These are phyloP conservation scores for Singerocomus inundabilis DNA, from an alignment of 1,284 basidiomycete genomes.

Conservation along the genomic window DNA sequence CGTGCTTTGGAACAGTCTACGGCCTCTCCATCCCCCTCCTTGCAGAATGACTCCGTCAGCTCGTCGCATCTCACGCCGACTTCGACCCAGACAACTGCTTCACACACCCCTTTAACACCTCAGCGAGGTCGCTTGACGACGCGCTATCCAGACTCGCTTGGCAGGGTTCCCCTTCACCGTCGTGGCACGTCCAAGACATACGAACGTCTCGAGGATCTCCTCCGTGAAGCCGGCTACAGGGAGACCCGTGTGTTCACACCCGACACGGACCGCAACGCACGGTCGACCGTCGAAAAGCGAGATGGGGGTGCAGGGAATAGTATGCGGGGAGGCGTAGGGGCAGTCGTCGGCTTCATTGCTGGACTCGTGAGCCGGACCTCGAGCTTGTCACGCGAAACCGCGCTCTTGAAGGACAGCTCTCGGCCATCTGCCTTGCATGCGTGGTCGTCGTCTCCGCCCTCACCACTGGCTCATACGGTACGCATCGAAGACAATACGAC, in stretches of 20 bases:
- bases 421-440: conserved; percentile 11
- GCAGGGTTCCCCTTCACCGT: conserved; percentile 67
- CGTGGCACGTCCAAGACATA: conserved; percentile 76
- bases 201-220: conserved; percentile 77
- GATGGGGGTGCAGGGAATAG: conserved; percentile 25
- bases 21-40: conserved; percentile 6
- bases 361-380: conserved; percentile 46
- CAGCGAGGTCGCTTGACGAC: conserved; percentile 36
- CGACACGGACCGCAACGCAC: conserved; percentile 57
- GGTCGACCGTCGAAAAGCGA: conserved; percentile 31
- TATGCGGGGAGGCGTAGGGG: conserved; percentile 44
- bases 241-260: conserved; percentile 86
- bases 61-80: conserved; percentile 16
- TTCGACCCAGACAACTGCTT: conserved; percentile 2
- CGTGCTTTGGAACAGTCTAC: conserved; percentile 13
- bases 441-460: conserved; percentile 35
- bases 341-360: conserved; percentile 59
- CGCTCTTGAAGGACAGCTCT: conserved; percentile 6
- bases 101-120: conserved; percentile 37
- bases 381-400: conserved; percentile 22
- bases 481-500: conserved; percentile 17
- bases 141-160: conserved; percentile 56
- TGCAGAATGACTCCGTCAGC: conserved; percentile 8
- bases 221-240: conserved; percentile 84
- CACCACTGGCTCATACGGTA: conserved; percentile 30